Conservation (phyloP, 768 basidiomycete species). For the Suillus brevipes region DNA sequence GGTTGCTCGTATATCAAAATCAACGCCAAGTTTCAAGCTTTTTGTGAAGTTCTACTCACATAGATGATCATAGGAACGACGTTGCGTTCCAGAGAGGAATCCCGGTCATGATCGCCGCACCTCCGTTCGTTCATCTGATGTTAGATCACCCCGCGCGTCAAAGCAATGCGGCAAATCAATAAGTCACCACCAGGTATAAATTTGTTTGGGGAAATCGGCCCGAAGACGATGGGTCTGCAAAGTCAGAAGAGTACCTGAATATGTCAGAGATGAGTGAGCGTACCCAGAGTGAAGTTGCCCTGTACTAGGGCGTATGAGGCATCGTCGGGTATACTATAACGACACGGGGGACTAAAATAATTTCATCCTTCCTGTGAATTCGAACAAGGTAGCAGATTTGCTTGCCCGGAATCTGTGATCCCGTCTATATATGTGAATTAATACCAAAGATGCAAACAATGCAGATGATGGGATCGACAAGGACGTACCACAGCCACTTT, state of each 20-base stretch:
- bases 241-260: neutral
- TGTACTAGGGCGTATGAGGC: neutral
- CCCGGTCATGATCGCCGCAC: neutral
- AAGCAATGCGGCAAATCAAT: neutral
- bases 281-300: neutral
- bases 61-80: neutral
- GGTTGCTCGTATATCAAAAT: neutral
- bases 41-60: neutral
- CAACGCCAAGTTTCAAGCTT: neutral
- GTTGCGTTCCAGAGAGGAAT: neutral
- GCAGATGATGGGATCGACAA: neutral
- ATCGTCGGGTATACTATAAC: neutral
- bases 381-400: neutral
- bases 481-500: neutral
- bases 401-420: neutral
- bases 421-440: neutral
- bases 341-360: neutral
- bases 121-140: neutral
- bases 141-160: neutral
- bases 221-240: neutral
- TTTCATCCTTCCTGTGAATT: neutral
- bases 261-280: too few species aligned
- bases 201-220: neutral
- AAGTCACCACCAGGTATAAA: neutral
- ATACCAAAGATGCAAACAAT: neutral